Evolutionary conservation across 2,329 filamentous ascomycete species (phyloP).

Genomic region (Pseudogymnoascus sp.): DNA sequence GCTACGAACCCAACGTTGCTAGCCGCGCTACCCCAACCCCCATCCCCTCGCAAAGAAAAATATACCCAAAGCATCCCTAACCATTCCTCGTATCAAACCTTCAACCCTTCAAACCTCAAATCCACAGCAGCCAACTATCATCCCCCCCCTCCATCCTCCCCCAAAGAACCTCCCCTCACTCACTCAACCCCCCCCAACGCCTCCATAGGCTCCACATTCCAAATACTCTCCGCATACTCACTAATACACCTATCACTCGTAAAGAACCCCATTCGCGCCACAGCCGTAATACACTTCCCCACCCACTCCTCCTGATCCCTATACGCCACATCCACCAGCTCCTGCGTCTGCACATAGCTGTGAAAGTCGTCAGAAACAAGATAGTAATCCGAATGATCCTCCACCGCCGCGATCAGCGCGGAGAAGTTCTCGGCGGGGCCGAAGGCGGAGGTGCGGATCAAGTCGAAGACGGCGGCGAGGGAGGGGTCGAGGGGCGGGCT

Average conservation of each 20-base stretch:
- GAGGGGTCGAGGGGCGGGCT: constrained; percentile 67
- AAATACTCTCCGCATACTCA: constrained; percentile 94
- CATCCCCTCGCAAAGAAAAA: background rate
- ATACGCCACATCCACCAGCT: constrained; percentile 85
- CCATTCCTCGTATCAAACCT: background rate
- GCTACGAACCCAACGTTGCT: background rate
- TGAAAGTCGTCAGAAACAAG: constrained; percentile 96
- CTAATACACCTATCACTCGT: constrained; percentile 90
- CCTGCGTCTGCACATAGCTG: constrained; percentile 86
- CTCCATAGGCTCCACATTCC: constrained; percentile 78
- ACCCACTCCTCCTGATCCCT: constrained; percentile 88
- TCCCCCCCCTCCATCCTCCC: background rate
- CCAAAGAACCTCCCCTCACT: background rate
- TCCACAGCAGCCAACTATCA: too few relatives aligned
- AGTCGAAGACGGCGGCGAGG: constrained; percentile 72
- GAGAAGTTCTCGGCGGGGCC: constrained; percentile 70
- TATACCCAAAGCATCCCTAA: background rate
- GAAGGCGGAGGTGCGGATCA: constrained; percentile 73
- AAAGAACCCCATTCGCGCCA: constrained; percentile 96
- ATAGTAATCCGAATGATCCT: constrained; percentile 94
- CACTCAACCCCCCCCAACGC: background rate
- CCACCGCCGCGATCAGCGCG: constrained; percentile 76
- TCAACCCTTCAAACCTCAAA: background rate
- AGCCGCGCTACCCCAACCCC: background rate
- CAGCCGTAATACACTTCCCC: constrained; percentile 78